These are phyloP conservation scores for Agastache rugosa DNA, from an alignment of 257 asterid species.

Conservation along the genomic window DNA sequence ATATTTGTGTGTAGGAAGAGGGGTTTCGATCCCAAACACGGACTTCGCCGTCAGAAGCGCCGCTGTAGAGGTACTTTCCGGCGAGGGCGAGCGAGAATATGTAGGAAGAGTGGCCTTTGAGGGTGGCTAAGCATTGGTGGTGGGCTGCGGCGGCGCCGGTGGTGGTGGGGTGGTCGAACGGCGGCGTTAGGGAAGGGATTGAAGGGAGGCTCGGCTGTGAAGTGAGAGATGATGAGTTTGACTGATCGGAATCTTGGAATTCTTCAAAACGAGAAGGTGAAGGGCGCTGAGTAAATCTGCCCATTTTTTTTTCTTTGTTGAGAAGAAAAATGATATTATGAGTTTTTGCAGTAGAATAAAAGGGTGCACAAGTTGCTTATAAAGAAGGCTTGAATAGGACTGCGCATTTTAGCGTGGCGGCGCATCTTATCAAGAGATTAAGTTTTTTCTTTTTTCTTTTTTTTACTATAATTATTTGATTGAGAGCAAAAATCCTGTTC, in stretches of 20 bases:
- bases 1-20: background rate
- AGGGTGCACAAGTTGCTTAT: constrained; percentile 21
- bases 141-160: constrained; percentile 37
- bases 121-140: constrained; percentile 53
- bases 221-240: constrained; percentile 45
- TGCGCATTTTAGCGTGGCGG: background rate
- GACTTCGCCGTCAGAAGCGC: constrained; percentile 65
- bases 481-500: too few species aligned
- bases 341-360: background rate
- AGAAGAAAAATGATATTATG: background rate
- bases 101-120: constrained; percentile 55
- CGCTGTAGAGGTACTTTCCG: constrained; percentile 65
- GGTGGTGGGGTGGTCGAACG: constrained; percentile 34
- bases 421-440: background rate
- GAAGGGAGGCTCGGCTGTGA: constrained; percentile 74
- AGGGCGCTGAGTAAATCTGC: constrained; percentile 36
- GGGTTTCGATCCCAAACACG: constrained; percentile 50
- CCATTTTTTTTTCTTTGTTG: constrained; percentile 31
- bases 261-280: constrained; percentile 32
- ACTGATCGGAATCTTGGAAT: constrained; percentile 43
- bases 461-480: too few species aligned
- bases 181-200: constrained; percentile 63
- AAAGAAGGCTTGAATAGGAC: too few species aligned
- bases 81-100: constrained; percentile 58
- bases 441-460: too few species aligned